Evolutionary conservation across 495 filamentous ascomycete genomes (phyloP).

Genomic region (Talaromyces nanjingensis): DNA sequence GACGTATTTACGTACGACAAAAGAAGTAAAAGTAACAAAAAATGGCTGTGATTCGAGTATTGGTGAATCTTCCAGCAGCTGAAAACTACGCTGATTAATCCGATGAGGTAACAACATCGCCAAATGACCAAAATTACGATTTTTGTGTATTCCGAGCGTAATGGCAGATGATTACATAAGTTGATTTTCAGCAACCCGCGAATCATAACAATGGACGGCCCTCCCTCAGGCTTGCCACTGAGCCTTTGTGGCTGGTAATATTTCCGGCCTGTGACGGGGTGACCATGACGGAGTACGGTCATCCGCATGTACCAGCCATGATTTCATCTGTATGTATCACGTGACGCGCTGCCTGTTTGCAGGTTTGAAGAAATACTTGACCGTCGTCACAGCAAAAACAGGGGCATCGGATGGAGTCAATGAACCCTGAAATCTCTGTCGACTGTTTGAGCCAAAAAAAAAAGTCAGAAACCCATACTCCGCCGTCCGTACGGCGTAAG

Average conservation of each 20-base stretch:
- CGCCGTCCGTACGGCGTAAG: not conserved
- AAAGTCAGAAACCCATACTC: not conserved
- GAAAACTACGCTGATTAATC: not conserved
- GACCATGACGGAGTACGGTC: not conserved
- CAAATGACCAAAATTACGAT: not conserved
- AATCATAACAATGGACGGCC: not conserved
- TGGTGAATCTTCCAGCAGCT: not conserved
- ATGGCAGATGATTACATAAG: not conserved
- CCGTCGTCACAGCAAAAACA: not conserved
- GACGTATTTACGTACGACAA: not conserved
- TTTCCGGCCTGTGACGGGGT: not conserved
- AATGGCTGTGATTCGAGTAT: not conserved
- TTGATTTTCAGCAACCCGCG: not conserved
- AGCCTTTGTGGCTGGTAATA: not conserved
- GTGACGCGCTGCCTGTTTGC: not conserved
- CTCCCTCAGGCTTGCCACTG: not conserved
- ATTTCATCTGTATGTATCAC: not conserved
- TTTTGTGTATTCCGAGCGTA: not conserved
- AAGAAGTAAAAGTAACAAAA: not conserved
- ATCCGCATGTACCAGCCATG: not conserved
- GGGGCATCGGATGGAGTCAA: not conserved
- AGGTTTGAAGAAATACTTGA: not conserved
- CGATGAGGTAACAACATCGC: not conserved
- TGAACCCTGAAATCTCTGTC: not conserved
- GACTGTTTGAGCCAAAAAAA: not conserved